Base-by-base conservation (phyloP, 2,329 filamentous ascomycete genomes). In the Fusarium sp. region DNA sequence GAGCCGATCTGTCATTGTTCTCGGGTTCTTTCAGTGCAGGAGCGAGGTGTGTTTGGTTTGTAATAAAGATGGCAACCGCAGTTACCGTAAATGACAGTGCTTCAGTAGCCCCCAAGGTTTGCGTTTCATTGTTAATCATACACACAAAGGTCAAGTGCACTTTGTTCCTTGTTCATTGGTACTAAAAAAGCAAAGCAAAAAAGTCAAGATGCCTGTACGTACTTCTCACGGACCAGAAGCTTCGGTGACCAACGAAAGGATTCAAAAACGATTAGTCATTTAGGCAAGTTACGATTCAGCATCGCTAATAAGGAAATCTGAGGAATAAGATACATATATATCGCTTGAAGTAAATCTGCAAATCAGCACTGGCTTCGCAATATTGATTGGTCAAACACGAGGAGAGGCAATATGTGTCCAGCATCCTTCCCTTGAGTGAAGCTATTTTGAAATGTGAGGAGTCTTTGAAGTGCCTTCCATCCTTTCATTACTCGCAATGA, bases 191-290 rank as follows among this genome's bases (percentile, higher is more conserved):
- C 32, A 49, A 52, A 48, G 43, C 64, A 51, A 16, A 16, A 22
- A 53, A 53, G 25, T n/a, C 10, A 20, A 24, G 30, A 38, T 38
- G 13, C 8, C 24, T 43, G n/a, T 53, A 53, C 34, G 13, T 69
- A 70, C 58, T 40, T 40, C 58, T 54, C 58, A 54, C 44, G 20
- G 52, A 57, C 70, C 61, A 74, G 72, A 74, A 74, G 51, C 56
- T 74, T 74, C 64, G 54, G 58, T 49, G 59, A 43, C 24, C 32
- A 48, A 67, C 38, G 53, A 52, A 47, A 47, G 40, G n/a, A 16
- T 52, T 24, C 12, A 47, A 16, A 30, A 38, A 20, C 16, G 59
- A 71, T 70, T 70, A 70, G 68, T 71, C 64, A 69, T 54, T 38
- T 38, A 38, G 34, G 3, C 6, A 38, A 38, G 18, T n/a, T 38